phyloP scores from a whole-genome alignment of 345 rosid species.

The Dipteronia dyeriana region DNA sequence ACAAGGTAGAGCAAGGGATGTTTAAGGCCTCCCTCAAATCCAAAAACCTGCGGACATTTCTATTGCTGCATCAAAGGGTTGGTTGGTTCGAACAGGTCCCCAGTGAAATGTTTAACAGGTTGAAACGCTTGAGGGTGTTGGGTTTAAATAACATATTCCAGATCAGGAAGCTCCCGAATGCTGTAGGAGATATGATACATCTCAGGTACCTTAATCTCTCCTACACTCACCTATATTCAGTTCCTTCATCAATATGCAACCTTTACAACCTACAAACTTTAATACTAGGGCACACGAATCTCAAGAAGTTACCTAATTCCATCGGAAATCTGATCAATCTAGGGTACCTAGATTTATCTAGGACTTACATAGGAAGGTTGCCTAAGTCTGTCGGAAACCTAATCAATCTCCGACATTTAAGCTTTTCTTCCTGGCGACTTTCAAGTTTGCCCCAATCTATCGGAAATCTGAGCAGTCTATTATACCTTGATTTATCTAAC shows the following conservation, averaged over 20 bases:
- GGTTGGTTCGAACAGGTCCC: not conserved
- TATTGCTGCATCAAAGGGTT: not conserved
- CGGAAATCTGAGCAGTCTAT: not conserved
- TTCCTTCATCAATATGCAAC: not conserved
- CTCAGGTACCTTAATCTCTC: not conserved
- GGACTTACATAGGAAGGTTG: not conserved
- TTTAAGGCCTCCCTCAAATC: not conserved
- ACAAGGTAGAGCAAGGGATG: not conserved
- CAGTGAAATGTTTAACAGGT: not conserved
- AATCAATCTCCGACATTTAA: not conserved
- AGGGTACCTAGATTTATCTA: not conserved
- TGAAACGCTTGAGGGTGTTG: conserved; percentile 13
- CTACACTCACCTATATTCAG: not conserved
- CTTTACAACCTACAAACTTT: conserved; percentile 1
- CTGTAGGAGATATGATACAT: not conserved
- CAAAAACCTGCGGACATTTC: not conserved
- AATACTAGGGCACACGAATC: not conserved
- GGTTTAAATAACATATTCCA: not conserved
- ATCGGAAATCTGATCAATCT: not conserved
- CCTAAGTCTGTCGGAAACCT: not conserved
- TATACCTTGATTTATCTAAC: not conserved
- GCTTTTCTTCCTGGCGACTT: not conserved
- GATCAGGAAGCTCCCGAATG: not conserved
- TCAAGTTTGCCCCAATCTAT: not conserved
- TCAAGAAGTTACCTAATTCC: conserved; percentile 2